These are phyloP conservation scores for Guadua angustifolia DNA, from an alignment of 176 grass and related monocot genomes.

Conservation along the genomic window DNA sequence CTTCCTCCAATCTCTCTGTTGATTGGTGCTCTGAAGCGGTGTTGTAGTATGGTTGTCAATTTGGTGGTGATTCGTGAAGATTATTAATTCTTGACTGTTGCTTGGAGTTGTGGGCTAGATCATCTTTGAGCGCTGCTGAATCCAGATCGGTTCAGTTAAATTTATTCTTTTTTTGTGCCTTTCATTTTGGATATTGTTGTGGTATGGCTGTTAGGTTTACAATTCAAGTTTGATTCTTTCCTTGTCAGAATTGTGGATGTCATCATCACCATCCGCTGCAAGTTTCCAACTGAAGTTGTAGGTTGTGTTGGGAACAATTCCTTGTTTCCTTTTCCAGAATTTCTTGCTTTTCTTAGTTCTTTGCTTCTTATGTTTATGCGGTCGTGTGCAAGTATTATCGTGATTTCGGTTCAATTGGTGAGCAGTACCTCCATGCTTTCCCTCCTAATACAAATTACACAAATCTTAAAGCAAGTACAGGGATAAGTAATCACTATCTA, in stretches of 20 bases:
- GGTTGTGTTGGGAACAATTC: neutral
- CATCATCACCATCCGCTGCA: neutral
- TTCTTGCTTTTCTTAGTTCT: neutral
- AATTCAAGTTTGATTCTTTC: conserved; percentile 1
- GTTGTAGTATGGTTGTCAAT: conserved; percentile 6
- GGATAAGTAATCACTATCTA: too few relatives aligned
- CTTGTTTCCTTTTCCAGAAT: neutral
- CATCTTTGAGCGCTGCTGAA: conserved; percentile 17
- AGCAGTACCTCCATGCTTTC: too few relatives aligned
- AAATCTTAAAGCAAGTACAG: too few relatives aligned
- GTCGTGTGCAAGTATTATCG: neutral
- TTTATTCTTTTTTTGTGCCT: neutral
- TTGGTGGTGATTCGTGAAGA: conserved; percentile 17
- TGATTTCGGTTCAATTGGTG: neutral
- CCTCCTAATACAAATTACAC: too few relatives aligned
- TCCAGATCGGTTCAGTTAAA: conserved; percentile 12
- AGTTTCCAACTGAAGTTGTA: neutral
- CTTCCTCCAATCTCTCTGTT: neutral
- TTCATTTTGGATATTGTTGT: conserved; percentile 14
- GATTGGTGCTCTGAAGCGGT: neutral
- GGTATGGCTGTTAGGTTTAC: neutral
- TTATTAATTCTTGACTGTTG: conserved; percentile 16
- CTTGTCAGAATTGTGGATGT: neutral
- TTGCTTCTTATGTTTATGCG: conserved; percentile 7
- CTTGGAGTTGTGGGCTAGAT: conserved; percentile 19